A percentile compares a stretch with the other conserved stretches of the same genome.
phyloP scores from a whole-genome alignment of 1,284 basidiomycete species.

The Rhodofomes roseus region DNA sequence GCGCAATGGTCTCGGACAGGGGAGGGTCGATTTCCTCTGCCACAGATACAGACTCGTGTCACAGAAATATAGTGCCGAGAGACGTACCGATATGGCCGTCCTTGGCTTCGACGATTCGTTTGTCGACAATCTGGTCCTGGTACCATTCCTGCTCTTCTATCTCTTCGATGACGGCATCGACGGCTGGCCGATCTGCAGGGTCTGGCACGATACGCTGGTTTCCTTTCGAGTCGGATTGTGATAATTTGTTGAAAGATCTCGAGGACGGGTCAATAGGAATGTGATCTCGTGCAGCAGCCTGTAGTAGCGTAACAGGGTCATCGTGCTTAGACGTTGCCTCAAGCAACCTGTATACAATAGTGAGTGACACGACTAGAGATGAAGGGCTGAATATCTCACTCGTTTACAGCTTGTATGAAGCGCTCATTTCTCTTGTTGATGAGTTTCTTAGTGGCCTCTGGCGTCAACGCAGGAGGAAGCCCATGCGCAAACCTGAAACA shows the following conservation, averaged over 20 bases:
- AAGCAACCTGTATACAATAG: slow-evolving; percentile 47
- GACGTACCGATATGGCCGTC: slow-evolving; percentile 47
- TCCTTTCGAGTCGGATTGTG: slow-evolving; percentile 15
- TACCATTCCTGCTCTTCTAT: slow-evolving; percentile 61
- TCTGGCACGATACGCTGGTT: slow-evolving; percentile 35
- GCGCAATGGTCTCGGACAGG: slow-evolving; percentile 53
- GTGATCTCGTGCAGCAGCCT: slow-evolving; percentile 64
- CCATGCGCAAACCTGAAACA: slow-evolving; percentile 38
- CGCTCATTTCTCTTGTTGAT: slow-evolving; percentile 69
- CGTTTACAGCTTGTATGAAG: slow-evolving; percentile 68
- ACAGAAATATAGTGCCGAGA: not conserved
- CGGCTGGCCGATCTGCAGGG: slow-evolving; percentile 50
- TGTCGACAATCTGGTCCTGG: slow-evolving; percentile 61
- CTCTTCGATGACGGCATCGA: slow-evolving; percentile 56
- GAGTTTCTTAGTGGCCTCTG: slow-evolving; percentile 62
- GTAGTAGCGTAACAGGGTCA: slow-evolving; percentile 61
- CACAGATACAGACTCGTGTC: not conserved
- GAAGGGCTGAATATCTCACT: slow-evolving; percentile 40
- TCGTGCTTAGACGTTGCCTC: slow-evolving; percentile 48
- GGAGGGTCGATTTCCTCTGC: slow-evolving; percentile 51
- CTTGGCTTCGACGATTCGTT: slow-evolving; percentile 50
- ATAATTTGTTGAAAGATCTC: slow-evolving; percentile 8
- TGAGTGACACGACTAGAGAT: not conserved
- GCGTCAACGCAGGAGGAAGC: slow-evolving; percentile 48
- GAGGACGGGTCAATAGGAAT: slow-evolving; percentile 62